Evolutionary conservation across 495 filamentous ascomycete species (phyloP), one percentile per base, ranked within the genome.

Genomic region (Staphylotrichum tortipilum): DNA sequence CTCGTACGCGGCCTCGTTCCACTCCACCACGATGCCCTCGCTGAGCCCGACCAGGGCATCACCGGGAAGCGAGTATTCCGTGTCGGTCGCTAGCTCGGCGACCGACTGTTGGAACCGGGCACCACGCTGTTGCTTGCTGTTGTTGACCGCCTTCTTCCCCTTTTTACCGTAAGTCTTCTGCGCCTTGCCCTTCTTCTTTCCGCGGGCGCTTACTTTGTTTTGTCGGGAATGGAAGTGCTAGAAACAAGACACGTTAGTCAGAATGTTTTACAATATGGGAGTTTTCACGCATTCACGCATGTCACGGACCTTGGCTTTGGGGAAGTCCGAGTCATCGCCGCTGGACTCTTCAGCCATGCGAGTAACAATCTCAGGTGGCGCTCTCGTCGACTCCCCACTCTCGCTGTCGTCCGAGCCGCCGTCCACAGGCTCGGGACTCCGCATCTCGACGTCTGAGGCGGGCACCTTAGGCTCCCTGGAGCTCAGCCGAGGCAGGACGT

Each of bases 1-100:
- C 29, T 94, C 80, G 49, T 78, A 81, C 8, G 76, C 84, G 3
- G 79, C 64, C 3, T 78, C 66, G 29, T 65, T 77, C 88, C 89
- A 97, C 54, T 96, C 89, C 29, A 95, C 74, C 2, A 97, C 68
- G 46, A 98, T 78, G 9, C 77, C 87, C 61, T 98, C 92, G 36
- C 84, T 82, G 17, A 86, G 74, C 30, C 80, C 76, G 41, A 96
- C 70, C 17, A 95, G 70, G 0, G 82, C 78, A n/a, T 76, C 77
- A 15, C 42, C 22, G 10, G 49, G 42, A 7, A 52, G 49, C 10
- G n/a, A 12, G 3, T 46, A 41, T 39, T 82, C 71, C 2, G 61
- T 19, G 7, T 58, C 55, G 31, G 54, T 51, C 10, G 52, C 33
- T 17, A 59, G 38, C 22, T 63, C 55, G 19, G 28, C 62, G 44